Conservation (phyloP, 345 rosid species). For the Punica granatum region DNA sequence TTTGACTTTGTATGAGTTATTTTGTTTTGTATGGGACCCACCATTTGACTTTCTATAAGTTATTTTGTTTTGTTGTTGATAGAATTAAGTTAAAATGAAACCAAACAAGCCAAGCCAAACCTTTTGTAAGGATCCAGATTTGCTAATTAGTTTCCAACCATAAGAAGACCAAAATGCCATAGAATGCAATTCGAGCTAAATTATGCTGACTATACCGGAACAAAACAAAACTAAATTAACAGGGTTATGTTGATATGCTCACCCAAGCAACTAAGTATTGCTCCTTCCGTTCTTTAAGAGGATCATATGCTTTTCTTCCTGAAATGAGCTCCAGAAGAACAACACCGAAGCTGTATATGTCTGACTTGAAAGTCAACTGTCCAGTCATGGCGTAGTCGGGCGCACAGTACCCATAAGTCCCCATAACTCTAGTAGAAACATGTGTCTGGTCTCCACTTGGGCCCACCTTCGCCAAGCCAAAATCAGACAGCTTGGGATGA, state of each 20-base stretch:
- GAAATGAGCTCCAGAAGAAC: constrained; percentile 84
- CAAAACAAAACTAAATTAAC: neutral
- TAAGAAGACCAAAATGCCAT: neutral
- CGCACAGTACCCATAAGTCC: constrained; percentile 94
- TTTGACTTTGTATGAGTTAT: no score
- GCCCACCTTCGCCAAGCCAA: constrained; percentile 93
- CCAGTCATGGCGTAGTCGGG: constrained; percentile 97
- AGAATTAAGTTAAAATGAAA: no score
- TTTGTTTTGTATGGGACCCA: no score
- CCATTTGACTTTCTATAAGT: no score
- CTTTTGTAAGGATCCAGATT: neutral
- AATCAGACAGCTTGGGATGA: constrained; percentile 80
- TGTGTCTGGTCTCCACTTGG: constrained; percentile 87
- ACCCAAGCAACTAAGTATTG: constrained; percentile 91
- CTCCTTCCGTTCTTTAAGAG: constrained; percentile 40
- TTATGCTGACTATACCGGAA: neutral
- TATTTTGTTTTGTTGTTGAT: no score
- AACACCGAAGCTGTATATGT: constrained; percentile 88
- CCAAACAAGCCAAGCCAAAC: no score
- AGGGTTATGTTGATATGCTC: constrained; percentile 10
- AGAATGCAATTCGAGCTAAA: neutral
- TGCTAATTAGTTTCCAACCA: neutral
- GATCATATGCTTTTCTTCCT: constrained; percentile 81
- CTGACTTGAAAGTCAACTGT: constrained; percentile 81
- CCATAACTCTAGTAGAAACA: constrained; percentile 94